Evolutionary conservation across 108 stramenopile species (phyloP).

Genomic region (Cyclotella choctawhatcheeana): DNA sequence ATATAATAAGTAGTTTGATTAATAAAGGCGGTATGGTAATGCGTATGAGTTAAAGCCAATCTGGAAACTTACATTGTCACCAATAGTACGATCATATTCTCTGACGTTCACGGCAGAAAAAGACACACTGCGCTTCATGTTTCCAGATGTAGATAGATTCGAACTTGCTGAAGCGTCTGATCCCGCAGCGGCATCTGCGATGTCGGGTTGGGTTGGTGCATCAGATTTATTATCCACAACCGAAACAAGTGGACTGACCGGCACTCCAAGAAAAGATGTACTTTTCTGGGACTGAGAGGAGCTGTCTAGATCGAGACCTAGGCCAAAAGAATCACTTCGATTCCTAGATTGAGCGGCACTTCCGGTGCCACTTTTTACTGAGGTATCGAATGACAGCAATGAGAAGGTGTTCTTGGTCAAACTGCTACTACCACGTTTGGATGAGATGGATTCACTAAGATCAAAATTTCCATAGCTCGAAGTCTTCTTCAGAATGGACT

Average conservation of each 20-base stretch:
- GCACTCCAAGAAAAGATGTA: neutral
- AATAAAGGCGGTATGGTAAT: neutral
- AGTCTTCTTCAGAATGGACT: conserved; percentile 47
- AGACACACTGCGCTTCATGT: conserved; percentile 35
- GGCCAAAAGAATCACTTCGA: too few species aligned
- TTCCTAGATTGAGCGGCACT: too few species aligned
- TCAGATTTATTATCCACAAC: too few species aligned
- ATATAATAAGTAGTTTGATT: too few species aligned
- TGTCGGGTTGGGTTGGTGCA: too few species aligned
- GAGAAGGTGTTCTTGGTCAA: neutral
- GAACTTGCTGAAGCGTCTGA: neutral
- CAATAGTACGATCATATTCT: conserved; percentile 48
- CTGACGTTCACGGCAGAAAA: conserved; percentile 43
- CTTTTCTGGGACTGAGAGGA: neutral
- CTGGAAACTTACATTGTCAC: conserved; percentile 40
- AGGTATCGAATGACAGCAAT: too few species aligned
- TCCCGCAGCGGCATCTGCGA: neutral
- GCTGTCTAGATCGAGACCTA: neutral
- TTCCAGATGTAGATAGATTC: neutral
- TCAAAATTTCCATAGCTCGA: conserved; percentile 38
- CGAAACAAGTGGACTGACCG: neutral
- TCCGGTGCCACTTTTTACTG: too few species aligned
- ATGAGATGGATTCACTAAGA: neutral
- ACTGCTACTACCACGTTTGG: neutral
- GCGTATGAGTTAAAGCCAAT: neutral